Base-by-base conservation (phyloP, 2,329 filamentous ascomycete genomes). In the Scytalidium sp. region DNA sequence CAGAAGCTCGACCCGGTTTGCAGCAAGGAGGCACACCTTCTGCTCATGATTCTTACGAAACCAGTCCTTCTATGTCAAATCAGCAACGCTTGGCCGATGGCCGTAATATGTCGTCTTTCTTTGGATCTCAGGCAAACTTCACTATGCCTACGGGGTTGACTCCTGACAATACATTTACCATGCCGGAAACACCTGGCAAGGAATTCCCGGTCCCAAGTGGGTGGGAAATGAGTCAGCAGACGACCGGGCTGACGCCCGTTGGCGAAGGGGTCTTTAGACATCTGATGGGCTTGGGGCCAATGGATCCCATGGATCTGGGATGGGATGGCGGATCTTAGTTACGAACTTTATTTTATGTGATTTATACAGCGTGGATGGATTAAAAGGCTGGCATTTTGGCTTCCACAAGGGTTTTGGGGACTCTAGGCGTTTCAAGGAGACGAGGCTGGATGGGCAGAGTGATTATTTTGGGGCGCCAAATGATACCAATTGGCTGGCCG, bases 241-340 rank as follows among this genome's bases (percentile, higher is more conserved):
- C 19, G 46, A 64, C 70, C 17, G 75, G 71, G 8, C 76, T 82
- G 68, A 76, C 77, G 19, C 78, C 78, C 4, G 75, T 81, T 13
- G 75, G 78, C 0, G 80, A 84, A 44, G 79, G 80, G 0, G 74
- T 84, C 41, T 64, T 84, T 43, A 70, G 78, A 50, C 75, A 78
- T 8, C 66, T 84, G 49, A 80, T 83, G 75, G 77, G 75, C 48
- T 75, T 83, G 69, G 76, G 76, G 7, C 72, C 79, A 0, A 80
- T 85, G 74, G 80, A 84, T 55, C 75, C 75, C 10, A 81, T 85
- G 76, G 70, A 68, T 15, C 65, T 70, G 25, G 65, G 63, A 17
- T 79, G 77, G 77, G 75, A 77, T 10, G 27, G 32, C 19, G 21
- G 20, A 15, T 45, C 29, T 22, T 47, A 19, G 32, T 45, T 55